phyloP scores from a whole-genome alignment of 805 yeast genomes.

The Wickerhamiella sergipiensis region DNA sequence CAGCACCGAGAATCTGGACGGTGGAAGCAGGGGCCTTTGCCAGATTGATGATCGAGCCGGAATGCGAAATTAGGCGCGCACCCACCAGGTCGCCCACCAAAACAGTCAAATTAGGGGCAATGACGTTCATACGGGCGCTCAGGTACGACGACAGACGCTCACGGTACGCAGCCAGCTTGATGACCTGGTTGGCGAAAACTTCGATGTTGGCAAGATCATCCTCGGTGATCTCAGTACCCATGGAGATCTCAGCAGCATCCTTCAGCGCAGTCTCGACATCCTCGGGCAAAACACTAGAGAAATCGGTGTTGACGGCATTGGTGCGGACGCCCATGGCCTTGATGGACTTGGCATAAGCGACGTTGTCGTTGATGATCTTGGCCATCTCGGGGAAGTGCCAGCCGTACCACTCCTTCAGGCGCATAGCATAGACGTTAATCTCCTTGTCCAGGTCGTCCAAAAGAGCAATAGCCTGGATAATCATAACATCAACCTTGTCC shows the following conservation, averaged over 20 bases:
- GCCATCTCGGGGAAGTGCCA: slow-evolving; percentile 99
- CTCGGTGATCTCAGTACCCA: slow-evolving; percentile 98
- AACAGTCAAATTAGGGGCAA: slow-evolving; percentile 94
- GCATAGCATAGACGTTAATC: slow-evolving; percentile 95
- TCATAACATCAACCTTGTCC: slow-evolving; percentile 98
- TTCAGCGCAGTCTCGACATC: slow-evolving; percentile 85
- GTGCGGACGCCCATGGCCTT: slow-evolving; percentile 89
- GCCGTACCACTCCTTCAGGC: slow-evolving; percentile 99
- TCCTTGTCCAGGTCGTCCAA: slow-evolving; percentile 96
- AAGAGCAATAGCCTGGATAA: slow-evolving; percentile 95
- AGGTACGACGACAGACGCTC: slow-evolving; percentile 89
- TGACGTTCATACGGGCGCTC: slow-evolving; percentile 92
- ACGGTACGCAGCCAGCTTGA: slow-evolving; percentile 90
- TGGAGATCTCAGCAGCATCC: slow-evolving; percentile 94
- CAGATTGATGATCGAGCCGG: slow-evolving; percentile 85
- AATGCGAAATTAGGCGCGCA: slow-evolving; percentile 94
- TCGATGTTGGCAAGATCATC: slow-evolving; percentile 76
- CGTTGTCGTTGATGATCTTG: slow-evolving; percentile 89
- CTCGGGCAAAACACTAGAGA: slow-evolving; percentile 83
- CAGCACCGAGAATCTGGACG: slow-evolving; percentile 96
- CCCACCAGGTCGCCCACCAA: slow-evolving; percentile 97
- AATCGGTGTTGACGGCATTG: slow-evolving; percentile 79
- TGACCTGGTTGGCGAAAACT: slow-evolving; percentile 89
- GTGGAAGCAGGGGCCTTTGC: slow-evolving; percentile 99
- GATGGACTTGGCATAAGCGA: slow-evolving; percentile 89